A percentile compares a stretch with the other conserved stretches of the same genome.
Evolutionary conservation across 148 eudicot genomes (phyloP).

Genomic region (Vaccinium macrocarpon): DNA sequence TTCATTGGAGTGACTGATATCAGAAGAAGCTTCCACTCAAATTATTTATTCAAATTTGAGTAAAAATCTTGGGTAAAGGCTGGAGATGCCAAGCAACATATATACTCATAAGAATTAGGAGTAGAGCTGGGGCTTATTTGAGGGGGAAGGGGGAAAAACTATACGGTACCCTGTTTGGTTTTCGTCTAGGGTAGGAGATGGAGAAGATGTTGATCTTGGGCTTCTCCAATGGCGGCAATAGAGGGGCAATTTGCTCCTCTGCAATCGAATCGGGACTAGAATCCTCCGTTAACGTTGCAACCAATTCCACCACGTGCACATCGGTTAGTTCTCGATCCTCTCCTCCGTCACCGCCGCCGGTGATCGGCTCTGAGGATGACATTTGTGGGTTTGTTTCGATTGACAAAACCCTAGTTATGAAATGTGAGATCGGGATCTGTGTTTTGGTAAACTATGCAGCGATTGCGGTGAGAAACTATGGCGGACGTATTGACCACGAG

Average conservation of each 20-base stretch:
- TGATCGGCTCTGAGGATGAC: slow-evolving; percentile 25
- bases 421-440: background rate
- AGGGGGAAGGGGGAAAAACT: background rate
- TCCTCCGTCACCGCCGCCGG: slow-evolving; percentile 8
- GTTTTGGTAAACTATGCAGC: background rate
- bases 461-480: background rate
- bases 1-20: too few species aligned
- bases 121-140: background rate
- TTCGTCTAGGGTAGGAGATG: slow-evolving; percentile 39
- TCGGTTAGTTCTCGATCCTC: slow-evolving; percentile 12
- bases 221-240: slow-evolving; percentile 32
- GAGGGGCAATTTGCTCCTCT: slow-evolving; percentile 42
- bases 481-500: background rate
- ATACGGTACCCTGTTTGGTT: slow-evolving; percentile 28
- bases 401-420: background rate
- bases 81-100: too few species aligned
- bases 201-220: slow-evolving; percentile 60
- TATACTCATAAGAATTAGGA: background rate
- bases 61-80: too few species aligned
- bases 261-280: slow-evolving; percentile 19
- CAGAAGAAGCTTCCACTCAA: too few species aligned
- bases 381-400: background rate
- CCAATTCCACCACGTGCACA: slow-evolving; percentile 30
- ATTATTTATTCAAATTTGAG: too few species aligned
- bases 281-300: slow-evolving; percentile 6